Evolutionary conservation across 495 filamentous ascomycete genomes (phyloP).

Genomic region (Penicillium coprophilum): DNA sequence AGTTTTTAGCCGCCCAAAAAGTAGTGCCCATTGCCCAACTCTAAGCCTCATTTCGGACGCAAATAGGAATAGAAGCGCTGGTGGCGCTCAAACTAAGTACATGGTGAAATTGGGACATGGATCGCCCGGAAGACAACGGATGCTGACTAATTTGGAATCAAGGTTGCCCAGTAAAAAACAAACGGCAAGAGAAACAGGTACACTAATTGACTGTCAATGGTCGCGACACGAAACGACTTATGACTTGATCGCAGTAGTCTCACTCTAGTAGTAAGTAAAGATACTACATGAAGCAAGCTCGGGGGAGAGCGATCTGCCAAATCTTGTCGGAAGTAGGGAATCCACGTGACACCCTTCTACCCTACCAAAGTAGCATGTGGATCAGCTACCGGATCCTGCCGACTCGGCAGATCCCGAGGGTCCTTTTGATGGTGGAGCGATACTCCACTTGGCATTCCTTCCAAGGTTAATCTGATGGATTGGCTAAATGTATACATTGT

Average conservation of each 20-base stretch:
- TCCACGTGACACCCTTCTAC: not conserved
- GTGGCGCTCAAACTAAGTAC: not conserved
- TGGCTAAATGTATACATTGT: no score
- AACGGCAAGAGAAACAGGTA: not conserved
- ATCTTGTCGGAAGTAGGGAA: no score
- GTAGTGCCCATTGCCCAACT: no score
- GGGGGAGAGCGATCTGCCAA: no score
- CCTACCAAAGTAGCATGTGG: not conserved
- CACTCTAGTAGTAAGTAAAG: not conserved
- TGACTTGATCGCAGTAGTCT: not conserved
- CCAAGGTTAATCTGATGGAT: no score
- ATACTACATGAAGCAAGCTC: not conserved
- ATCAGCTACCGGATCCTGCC: not conserved
- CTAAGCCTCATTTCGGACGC: no score
- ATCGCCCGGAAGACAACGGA: not conserved
- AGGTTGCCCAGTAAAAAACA: not conserved
- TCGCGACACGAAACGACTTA: not conserved
- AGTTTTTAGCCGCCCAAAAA: not conserved
- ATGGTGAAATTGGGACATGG: not conserved
- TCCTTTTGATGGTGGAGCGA: not conserved
- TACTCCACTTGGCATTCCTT: not conserved
- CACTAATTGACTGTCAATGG: not conserved
- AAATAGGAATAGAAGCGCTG: not conserved
- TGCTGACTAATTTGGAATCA: not conserved
- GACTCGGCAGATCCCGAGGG: not conserved